Evolutionary conservation across 1,284 basidiomycete genomes (phyloP), one percentile per base, ranked within the genome.

Genomic region (Ustilago vetiveriae): DNA sequence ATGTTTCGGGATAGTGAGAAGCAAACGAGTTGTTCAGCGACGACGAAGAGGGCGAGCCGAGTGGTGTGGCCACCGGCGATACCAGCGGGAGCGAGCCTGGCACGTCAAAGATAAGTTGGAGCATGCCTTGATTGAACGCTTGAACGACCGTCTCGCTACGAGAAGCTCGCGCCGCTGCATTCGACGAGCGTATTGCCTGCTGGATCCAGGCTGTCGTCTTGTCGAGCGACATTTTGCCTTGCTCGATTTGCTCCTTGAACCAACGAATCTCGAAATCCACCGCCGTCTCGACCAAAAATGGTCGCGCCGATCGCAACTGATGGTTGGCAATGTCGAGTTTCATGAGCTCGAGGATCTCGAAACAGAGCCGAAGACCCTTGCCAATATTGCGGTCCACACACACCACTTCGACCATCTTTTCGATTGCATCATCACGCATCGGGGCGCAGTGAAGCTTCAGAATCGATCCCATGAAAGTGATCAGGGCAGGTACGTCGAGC

Each of bases 291-390:
- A 92, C 87, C 59, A 96, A 87, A 83, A 89, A 92, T 16, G 92
- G 91, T 52, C 92, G 89, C 16, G 94, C 86, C 26, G 90, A 89
- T 80, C 93, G 90, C 19, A 95, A 87, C 84, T 95, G 93, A 83
- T 95, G 93, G 81, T 96, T 96, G 35, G 93, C 92, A 72, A 95
- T 92, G 82, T 96, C 93, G 75, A 96, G 86, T 85, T 94, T 94
- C 93, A 96, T 95, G 71, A 94, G 86, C 84, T 96, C 93, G 49
- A 94, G 85, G 60, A 95, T 89, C 82, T 94, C 92, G 81, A 96
- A 89, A 84, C 91, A 93, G 85, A 90, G 87, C 57, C 90, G 86
- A 59, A 95, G 86, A 11, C 90, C 91, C 55, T 85, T 85, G 51
- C 92, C 88, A 23, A 92, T 88, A 73, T 76, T 67, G 47, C 63